Conservation (phyloP, 169 alveolate species). For the Eimeria nieschulzi region DNA sequence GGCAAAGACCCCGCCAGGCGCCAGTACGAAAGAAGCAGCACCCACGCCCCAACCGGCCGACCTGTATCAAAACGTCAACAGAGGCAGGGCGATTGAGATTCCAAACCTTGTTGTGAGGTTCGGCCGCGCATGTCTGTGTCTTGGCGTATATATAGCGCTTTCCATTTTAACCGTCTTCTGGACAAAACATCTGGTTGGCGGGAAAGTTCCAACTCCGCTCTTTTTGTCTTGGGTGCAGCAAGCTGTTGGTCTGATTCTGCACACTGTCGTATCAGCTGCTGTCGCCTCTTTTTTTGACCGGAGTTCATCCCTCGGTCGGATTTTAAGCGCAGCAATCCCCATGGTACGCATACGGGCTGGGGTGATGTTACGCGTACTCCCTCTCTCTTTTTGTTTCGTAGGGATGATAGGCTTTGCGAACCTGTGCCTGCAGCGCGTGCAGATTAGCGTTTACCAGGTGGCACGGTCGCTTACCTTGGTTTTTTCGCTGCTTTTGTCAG, state of each 20-base stretch:
- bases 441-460: slow-evolving; percentile 81
- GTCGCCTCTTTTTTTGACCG: background rate
- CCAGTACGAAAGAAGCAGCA: background rate
- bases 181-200: slow-evolving; percentile 28
- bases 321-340: background rate
- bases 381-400: slow-evolving; percentile 78
- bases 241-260: slow-evolving; percentile 55
- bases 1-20: background rate
- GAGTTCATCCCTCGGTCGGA: background rate
- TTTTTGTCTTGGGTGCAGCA: slow-evolving; percentile 79
- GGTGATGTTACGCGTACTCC: slow-evolving; percentile 59
- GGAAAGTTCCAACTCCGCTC: slow-evolving; percentile 56
- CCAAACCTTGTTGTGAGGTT: background rate
- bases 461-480: slow-evolving; percentile 82
- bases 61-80: background rate
- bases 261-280: slow-evolving; percentile 1
- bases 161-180: slow-evolving; percentile 36
- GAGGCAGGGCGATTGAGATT: background rate
- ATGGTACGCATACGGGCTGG: slow-evolving; percentile 4
- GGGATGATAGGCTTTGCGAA: slow-evolving; percentile 81
- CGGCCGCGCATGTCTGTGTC: background rate
- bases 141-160: background rate
- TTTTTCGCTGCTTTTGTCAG: slow-evolving; percentile 76
- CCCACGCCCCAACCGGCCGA: background rate
- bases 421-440: slow-evolving; percentile 79